Evolutionary conservation across 371 early-diverging fungal genomes (phyloP).

Genomic region (Mucor mucedo): DNA sequence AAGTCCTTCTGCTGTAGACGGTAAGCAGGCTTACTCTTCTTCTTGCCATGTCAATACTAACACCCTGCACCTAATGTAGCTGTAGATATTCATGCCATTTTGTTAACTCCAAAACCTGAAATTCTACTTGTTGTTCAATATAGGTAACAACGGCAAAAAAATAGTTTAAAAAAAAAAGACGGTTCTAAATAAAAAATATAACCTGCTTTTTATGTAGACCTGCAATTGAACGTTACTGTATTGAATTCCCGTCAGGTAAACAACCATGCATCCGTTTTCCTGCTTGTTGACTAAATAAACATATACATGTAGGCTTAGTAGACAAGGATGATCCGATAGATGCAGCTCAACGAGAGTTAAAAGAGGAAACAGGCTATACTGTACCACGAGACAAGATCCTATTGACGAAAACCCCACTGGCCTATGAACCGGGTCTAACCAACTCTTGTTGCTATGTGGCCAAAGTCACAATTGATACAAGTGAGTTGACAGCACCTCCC

Average conservation of each 20-base stretch:
- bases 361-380: conserved; percentile 65
- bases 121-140: conserved; percentile 65
- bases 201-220: conserved; percentile 44
- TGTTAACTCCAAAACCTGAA: conserved; percentile 45
- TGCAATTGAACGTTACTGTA: conserved; percentile 53
- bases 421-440: conserved; percentile 68
- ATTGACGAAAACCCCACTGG: conserved; percentile 31
- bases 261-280: not conserved
- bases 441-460: conserved; percentile 59
- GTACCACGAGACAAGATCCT: conserved; percentile 12
- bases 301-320: conserved; percentile 45
- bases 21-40: conserved; percentile 20
- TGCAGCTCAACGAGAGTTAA: conserved; percentile 63
- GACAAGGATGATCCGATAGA: conserved; percentile 44
- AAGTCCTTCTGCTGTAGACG: conserved; percentile 27
- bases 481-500: conserved; percentile 13
- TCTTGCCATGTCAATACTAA: not conserved
- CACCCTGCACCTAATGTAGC: conserved; percentile 28
- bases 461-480: conserved; percentile 33
- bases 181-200: not conserved
- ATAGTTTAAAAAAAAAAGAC: not conserved
- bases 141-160: conserved; percentile 24
- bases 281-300: too few species aligned
- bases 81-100: conserved; percentile 56
- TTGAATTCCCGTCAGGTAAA: conserved; percentile 71